Evolutionary conservation across 208 protist species (phyloP).

Genomic region (Leishmania lainsoni): DNA sequence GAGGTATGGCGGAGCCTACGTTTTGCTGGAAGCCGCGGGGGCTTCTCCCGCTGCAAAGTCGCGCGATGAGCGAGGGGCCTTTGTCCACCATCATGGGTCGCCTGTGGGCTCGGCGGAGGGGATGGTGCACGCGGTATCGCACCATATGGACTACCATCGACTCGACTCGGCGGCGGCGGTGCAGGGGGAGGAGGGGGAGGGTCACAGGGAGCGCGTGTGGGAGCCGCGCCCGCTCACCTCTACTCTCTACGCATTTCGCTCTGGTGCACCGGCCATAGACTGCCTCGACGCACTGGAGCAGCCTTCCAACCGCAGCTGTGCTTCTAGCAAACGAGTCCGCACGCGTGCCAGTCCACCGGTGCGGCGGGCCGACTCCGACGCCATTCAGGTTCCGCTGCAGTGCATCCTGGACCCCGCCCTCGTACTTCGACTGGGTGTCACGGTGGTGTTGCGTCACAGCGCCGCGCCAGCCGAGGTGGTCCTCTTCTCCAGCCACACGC

Average conservation of each 20-base stretch:
- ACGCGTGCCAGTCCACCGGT: conserved; percentile 13
- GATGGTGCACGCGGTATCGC: conserved; percentile 1
- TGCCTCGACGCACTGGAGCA: not conserved
- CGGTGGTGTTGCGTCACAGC: conserved; percentile 21
- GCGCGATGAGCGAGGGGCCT: not conserved
- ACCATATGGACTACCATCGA: conserved; percentile 12
- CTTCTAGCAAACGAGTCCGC: not conserved
- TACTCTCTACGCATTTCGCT: conserved; percentile 8
- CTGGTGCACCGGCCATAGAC: not conserved
- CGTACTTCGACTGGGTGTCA: not conserved
- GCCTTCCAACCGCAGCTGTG: not conserved
- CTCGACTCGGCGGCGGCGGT: not conserved
- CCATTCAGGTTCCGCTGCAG: conserved; percentile 8
- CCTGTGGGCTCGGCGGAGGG: not conserved
- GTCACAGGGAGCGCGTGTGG: not conserved
- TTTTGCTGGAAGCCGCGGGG: not conserved
- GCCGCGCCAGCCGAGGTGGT: conserved; percentile 17
- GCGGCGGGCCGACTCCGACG: conserved; percentile 9
- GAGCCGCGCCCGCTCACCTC: conserved; percentile 5
- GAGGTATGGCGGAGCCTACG: conserved; percentile 5
- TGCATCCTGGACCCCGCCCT: conserved; percentile 12
- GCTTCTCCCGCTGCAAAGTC: not conserved
- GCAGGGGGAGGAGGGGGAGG: not conserved
- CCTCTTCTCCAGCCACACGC: conserved; percentile 10
- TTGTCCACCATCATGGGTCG: conserved; percentile 5